Percentiles rank a stretch among this genome's conserved stretches.
Evolutionary conservation across 306 rosid species (phyloP).

Genomic region (Fragaria iinumae): DNA sequence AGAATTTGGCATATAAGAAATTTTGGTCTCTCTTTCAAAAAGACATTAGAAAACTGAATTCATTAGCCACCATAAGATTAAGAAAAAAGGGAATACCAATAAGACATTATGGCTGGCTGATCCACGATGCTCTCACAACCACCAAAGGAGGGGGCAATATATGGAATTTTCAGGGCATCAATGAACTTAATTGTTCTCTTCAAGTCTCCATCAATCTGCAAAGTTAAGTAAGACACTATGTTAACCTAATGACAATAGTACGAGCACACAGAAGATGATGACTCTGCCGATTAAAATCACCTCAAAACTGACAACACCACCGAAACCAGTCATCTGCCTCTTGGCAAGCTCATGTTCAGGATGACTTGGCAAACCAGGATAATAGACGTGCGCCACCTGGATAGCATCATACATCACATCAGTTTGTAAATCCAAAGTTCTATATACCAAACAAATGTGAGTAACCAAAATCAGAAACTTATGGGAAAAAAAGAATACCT

Average conservation of each 20-base stretch:
- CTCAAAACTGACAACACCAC: conserved; percentile 97
- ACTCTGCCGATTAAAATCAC: conserved; percentile 31
- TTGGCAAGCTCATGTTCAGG: conserved; percentile 92
- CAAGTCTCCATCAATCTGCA: conserved; percentile 84
- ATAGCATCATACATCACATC: conserved; percentile 24
- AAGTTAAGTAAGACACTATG: conserved; percentile 4
- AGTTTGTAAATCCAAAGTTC: conserved; percentile 15
- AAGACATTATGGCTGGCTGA: conserved; percentile 95
- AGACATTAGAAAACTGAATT: background rate
- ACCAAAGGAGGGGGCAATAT: conserved; percentile 95
- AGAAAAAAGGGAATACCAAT: conserved; percentile 49
- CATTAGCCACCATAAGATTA: background rate
- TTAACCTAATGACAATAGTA: conserved; percentile 4
- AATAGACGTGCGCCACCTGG: conserved; percentile 86
- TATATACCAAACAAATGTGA: background rate
- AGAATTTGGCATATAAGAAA: background rate
- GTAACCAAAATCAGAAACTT: background rate
- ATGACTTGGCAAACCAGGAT: conserved; percentile 90
- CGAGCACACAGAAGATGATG: background rate
- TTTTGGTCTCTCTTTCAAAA: background rate
- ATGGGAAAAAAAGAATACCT: conserved; percentile 38
- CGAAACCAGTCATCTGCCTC: conserved; percentile 95
- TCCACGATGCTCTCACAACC: conserved; percentile 98
- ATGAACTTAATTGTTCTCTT: conserved; percentile 60
- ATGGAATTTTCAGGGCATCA: conserved; percentile 87